Base-by-base conservation (phyloP, 164 flowering plant genomes). In the Magnolia changhungtana region DNA sequence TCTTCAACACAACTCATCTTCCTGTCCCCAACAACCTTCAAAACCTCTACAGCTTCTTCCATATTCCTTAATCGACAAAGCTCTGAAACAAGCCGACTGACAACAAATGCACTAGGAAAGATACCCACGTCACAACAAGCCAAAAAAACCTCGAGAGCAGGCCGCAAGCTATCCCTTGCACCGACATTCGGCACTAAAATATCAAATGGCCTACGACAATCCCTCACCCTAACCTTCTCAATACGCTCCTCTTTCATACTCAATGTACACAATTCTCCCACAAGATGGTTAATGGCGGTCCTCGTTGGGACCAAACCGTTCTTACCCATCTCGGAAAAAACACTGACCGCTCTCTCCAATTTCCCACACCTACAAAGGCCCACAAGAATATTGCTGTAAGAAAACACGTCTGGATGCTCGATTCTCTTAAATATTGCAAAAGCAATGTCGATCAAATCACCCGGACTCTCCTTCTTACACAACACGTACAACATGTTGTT, bases 311-410 rank as follows among this genome's bases (percentile, higher is more conserved):
- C 76, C 76, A 87, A 64, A 73, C 81, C 81, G 9, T 69, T 76
- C 31, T 71, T 78, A 68, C 63, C 24, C 87, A 87, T 87, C 75
- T 85, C 85, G 61, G 67, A 31, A 71, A 87, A 87, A 71, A 82
- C 76, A 27, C 84, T 80, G 72, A 85, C 21, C 0, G 89, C 89
- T 19, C 50, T 76, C 73, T 81, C 83, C 63, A 82, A 69, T 52
- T 85, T 78, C 71, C 83, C 83, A 78, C 82, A 85, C 67, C 84
- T 85, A 82, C 89, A 85, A 24, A 87, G 80, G 27, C 89, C 89
- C 18, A 85, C 82, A 50, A 87, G 73, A 24, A 85, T 77, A 50
- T 85, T 87, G 77, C 89, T 83, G 16, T 84, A 87, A 4, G 89
- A 85, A 74, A 77, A 87, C 19, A 76, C 76, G 77, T 87, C 89